A percentile compares a stretch with the other conserved stretches of the same genome.
phyloP scores from a whole-genome alignment of 805 yeast genomes.

The Starmerella cellae region DNA sequence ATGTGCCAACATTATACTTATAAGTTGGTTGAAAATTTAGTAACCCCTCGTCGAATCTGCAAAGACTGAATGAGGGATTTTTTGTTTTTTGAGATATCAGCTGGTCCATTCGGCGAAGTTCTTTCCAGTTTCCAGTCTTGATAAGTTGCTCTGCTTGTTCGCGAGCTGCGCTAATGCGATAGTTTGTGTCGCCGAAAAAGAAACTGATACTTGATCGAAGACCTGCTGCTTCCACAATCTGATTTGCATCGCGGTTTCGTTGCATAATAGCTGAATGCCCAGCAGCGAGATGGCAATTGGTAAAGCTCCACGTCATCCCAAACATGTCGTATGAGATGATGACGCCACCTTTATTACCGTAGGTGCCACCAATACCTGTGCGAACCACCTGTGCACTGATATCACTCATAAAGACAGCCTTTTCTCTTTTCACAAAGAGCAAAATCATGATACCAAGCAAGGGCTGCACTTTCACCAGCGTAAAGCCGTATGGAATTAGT shows the following conservation, averaged over 20 bases:
- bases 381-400: slow-evolving; percentile 67
- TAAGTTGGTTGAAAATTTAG: slow-evolving; percentile 83
- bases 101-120: slow-evolving; percentile 63
- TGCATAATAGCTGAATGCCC: slow-evolving; percentile 72
- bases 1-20: slow-evolving; percentile 80
- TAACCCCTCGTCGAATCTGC: slow-evolving; percentile 68
- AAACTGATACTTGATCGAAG: slow-evolving; percentile 71
- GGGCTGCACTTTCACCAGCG: slow-evolving; percentile 59
- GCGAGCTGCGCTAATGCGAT: slow-evolving; percentile 58
- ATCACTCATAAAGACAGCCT: slow-evolving; percentile 40
- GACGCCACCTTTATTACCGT: slow-evolving; percentile 63
- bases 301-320: slow-evolving; percentile 60
- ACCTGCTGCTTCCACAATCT: slow-evolving; percentile 40
- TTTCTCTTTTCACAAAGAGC: slow-evolving; percentile 48
- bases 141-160: slow-evolving; percentile 54
- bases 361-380: slow-evolving; percentile 88
- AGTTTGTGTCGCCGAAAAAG: slow-evolving; percentile 92
- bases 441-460: slow-evolving; percentile 72
- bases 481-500: slow-evolving; percentile 30
- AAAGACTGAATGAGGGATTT: slow-evolving; percentile 48
- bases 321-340: slow-evolving; percentile 54
- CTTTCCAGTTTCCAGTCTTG: slow-evolving; percentile 34
- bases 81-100: slow-evolving; percentile 62
- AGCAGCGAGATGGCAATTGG: slow-evolving; percentile 86
- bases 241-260: slow-evolving; percentile 73